Conservation (phyloP, 1,284 basidiomycete species). For the Pisolithus thermaeus region DNA sequence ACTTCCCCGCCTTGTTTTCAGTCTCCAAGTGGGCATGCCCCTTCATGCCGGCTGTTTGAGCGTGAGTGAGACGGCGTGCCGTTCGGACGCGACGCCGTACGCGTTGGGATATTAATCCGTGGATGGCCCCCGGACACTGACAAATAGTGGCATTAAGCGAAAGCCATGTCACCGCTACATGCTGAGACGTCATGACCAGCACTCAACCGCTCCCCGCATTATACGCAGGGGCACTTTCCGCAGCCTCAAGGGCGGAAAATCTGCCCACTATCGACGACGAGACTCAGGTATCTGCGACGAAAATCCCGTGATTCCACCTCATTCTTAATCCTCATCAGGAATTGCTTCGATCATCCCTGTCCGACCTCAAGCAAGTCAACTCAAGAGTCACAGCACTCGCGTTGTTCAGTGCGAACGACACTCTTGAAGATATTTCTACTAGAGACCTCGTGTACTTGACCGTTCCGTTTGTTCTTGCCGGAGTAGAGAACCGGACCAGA, state of each 20-base stretch:
- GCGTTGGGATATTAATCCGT: neutral
- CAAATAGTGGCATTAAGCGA: neutral
- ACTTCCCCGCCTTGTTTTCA: neutral
- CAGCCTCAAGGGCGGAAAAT: slow-evolving; percentile 38
- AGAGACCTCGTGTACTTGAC: slow-evolving; percentile 76
- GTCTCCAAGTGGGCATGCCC: neutral
- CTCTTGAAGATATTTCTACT: slow-evolving; percentile 79
- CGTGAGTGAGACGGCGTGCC: neutral
- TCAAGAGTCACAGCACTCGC: slow-evolving; percentile 53
- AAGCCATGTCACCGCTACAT: neutral
- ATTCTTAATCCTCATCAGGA: slow-evolving; percentile 35
- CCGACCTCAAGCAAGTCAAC: slow-evolving; percentile 47
- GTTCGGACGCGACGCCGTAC: neutral
- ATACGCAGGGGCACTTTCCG: slow-evolving; percentile 39
- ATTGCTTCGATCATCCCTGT: slow-evolving; percentile 47
- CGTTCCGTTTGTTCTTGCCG: slow-evolving; percentile 67
- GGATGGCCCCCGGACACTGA: neutral
- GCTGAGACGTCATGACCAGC: slow-evolving; percentile 23
- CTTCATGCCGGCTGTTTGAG: neutral
- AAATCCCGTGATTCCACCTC: neutral
- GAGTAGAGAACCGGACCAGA: slow-evolving; percentile 66
- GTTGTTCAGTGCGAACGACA: slow-evolving; percentile 85
- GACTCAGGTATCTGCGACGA: slow-evolving; percentile 38
- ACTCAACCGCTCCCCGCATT: slow-evolving; percentile 33
- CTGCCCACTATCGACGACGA: slow-evolving; percentile 44